Percentiles rank a stretch among this genome's conserved stretches.
phyloP scores from a whole-genome alignment of 2,329 filamentous ascomycete species.

The Claviceps sp. region DNA sequence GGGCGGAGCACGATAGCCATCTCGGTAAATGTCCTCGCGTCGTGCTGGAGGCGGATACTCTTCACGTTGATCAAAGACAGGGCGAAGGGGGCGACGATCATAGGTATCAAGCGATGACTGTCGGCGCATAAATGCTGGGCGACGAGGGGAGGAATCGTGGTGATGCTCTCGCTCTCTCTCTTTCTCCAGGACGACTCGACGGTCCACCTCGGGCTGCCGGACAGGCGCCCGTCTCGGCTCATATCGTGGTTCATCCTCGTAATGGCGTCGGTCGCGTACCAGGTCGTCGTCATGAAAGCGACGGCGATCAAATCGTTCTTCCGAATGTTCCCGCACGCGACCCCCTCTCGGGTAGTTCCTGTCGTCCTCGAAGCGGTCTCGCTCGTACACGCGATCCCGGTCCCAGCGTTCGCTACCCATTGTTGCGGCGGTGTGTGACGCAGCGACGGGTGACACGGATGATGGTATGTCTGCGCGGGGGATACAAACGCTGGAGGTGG shows the following conservation, averaged over 20 bases:
- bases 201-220: constrained; percentile 31
- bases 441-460: background rate
- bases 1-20: constrained; percentile 30
- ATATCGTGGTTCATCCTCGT: constrained; percentile 39
- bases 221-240: constrained; percentile 18
- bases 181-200: constrained; percentile 41
- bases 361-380: constrained; percentile 36
- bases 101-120: constrained; percentile 88
- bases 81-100: constrained; percentile 53
- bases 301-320: constrained; percentile 35
- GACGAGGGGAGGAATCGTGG: constrained; percentile 37
- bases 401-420: constrained; percentile 35
- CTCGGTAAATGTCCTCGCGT: constrained; percentile 33
- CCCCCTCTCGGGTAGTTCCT: constrained; percentile 26
- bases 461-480: background rate
- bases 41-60: constrained; percentile 49
- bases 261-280: constrained; percentile 36
- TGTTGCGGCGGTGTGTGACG: constrained; percentile 2
- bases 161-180: constrained; percentile 37
- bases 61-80: constrained; percentile 38
- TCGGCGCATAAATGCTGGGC: constrained; percentile 58
- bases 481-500: too few relatives aligned
- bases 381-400: constrained; percentile 34
- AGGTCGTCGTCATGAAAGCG: constrained; percentile 33
- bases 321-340: constrained; percentile 31